Base-by-base conservation (phyloP, 2,329 filamentous ascomycete genomes). In the Exophiala mesophila region DNA sequence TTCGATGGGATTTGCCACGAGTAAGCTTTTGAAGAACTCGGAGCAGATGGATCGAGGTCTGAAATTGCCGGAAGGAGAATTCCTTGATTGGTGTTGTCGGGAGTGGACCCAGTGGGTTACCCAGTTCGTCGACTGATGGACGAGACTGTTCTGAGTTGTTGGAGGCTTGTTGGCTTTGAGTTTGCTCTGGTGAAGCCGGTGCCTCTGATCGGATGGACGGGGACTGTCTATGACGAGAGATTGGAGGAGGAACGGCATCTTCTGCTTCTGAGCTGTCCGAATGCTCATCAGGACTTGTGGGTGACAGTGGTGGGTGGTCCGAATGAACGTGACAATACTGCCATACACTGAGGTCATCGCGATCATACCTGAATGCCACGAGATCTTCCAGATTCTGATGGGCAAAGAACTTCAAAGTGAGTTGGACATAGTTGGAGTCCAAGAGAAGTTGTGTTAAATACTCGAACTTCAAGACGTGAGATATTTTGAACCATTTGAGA, bases 1-100 rank as follows among this genome's bases (percentile, higher is more conserved):
- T 94, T 41, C 92, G 84, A 67, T 98, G 92, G 1, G 90, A 87
- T 67, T 97, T 97, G 66, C 86, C 78, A 57, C 94, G 94, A 67
- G 89, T 96, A 46, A 97, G 85, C 67, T 98, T 98, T 60, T 98
- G 92, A 78, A 98, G 86, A 46, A 96, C 82, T 52, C 94, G 88
- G 15, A 98, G 74, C 65, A 94, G 90, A 67, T 95, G 97, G 70
- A 96, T 96, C 32, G 85, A 79, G 1, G 88, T 85, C 71, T 94
- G 95, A 71, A 97, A 94, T 63, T 94, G 94, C 56, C 92, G 86
- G 65, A 87, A 88, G 9, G 87, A 94, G 68, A 89, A 97, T 57
- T 82, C 81, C 1, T 87, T 95, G 50, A 97, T 89, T 20, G 88
- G 88, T 47, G 82, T 76, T 2, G 74, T 66, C 1, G 88, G 86